A percentile compares a stretch with the other conserved stretches of the same genome.
Evolutionary conservation across 2,329 filamentous ascomycete species (phyloP).

Genomic region (Ophiocordyceps camponoti-saundersi): DNA sequence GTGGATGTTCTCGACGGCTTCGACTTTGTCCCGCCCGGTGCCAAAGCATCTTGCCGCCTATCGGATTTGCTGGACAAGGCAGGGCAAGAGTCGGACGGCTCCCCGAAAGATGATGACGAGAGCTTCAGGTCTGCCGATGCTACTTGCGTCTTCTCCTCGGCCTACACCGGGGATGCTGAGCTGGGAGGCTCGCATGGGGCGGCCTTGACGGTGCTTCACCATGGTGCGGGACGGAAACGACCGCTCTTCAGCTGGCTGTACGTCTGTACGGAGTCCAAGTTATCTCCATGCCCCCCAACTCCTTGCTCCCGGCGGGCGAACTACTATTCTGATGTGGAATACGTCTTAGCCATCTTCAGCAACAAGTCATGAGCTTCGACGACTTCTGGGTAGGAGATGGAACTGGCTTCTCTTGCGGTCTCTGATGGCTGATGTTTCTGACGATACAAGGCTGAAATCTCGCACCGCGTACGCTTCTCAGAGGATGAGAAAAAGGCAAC

Average conservation of each 20-base stretch:
- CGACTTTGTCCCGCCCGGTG: constrained; percentile 7
- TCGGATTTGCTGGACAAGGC: constrained; percentile 12
- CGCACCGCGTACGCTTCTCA: constrained; percentile 14
- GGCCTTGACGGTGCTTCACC: constrained; percentile 17
- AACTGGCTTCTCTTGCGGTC: neutral
- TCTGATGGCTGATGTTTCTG: neutral
- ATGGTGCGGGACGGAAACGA: constrained; percentile 12
- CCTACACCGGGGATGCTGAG: constrained; percentile 20
- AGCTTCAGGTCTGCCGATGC: constrained; percentile 4
- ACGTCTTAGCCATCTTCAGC: constrained; percentile 16
- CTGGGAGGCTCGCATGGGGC: constrained; percentile 17
- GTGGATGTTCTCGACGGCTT: constrained; percentile 14
- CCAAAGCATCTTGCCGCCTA: constrained; percentile 8
- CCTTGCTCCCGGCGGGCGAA: no score
- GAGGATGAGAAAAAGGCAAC: constrained; percentile 16
- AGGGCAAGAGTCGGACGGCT: constrained; percentile 8
- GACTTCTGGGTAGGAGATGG: constrained; percentile 18
- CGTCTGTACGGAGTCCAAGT: constrained; percentile 4
- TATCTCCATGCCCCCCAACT: no score
- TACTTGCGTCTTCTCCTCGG: constrained; percentile 14
- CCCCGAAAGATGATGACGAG: constrained; percentile 4
- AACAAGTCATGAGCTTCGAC: constrained; percentile 24
- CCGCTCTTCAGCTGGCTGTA: constrained; percentile 25
- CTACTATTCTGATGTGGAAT: constrained; percentile 3
- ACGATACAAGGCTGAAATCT: constrained; percentile 15